Conservation (phyloP, 2,329 filamentous ascomycete genomes). For the Neurospora sp. region DNA sequence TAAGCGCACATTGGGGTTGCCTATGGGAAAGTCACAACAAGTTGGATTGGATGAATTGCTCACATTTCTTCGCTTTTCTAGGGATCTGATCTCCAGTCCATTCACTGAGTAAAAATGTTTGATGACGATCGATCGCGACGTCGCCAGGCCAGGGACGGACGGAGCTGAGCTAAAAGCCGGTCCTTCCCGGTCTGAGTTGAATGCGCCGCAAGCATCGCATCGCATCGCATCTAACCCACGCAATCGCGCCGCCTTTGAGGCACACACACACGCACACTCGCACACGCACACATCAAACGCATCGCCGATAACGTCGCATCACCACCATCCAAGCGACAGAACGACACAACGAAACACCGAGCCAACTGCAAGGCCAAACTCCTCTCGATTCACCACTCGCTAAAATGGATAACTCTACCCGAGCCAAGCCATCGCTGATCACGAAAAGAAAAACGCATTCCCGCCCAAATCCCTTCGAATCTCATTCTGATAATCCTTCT, state of each 20-base stretch:
- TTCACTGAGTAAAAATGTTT: too few relatives aligned
- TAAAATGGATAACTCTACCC: neutral
- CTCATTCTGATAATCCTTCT: conserved; percentile 71
- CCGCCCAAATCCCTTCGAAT: conserved; percentile 77
- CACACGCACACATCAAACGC: too few relatives aligned
- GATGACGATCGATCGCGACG: neutral
- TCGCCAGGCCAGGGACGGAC: conserved; percentile 3
- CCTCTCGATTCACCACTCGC: neutral
- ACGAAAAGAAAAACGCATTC: conserved; percentile 83
- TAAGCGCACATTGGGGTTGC: too few relatives aligned
- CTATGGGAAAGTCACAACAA: too few relatives aligned
- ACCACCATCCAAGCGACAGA: neutral
- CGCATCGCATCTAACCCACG: neutral
- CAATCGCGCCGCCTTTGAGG: neutral
- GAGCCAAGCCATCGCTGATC: conserved; percentile 11
- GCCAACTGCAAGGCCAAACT: neutral
- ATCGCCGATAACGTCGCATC: neutral
- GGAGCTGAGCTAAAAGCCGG: too few relatives aligned
- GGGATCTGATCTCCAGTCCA: too few relatives aligned
- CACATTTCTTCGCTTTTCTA: too few relatives aligned
- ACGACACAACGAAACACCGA: neutral
- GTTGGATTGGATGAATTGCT: too few relatives aligned
- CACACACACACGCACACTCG: neutral
- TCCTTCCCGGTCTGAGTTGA: neutral
- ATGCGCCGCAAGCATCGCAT: neutral